Percentiles rank a stretch among this genome's conserved stretches.
phyloP scores from a whole-genome alignment of 2,329 filamentous ascomycete species.

The Fusarium graminum region DNA sequence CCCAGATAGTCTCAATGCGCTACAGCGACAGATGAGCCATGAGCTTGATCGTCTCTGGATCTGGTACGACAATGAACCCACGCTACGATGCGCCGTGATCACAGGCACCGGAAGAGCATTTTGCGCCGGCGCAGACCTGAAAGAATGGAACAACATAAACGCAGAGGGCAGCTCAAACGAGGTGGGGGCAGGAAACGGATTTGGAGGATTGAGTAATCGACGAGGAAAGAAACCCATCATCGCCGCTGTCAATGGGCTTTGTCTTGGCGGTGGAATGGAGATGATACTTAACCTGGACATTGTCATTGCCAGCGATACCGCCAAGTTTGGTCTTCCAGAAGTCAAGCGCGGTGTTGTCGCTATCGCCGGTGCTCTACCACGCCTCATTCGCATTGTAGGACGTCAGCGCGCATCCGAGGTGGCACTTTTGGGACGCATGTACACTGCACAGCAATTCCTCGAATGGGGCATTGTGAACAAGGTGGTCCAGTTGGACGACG shows the following conservation, averaged over 20 bases:
- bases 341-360: slow-evolving; percentile 77
- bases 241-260: slow-evolving; percentile 79
- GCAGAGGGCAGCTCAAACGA: slow-evolving; percentile 47
- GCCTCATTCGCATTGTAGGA: slow-evolving; percentile 73
- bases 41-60: slow-evolving; percentile 63
- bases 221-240: slow-evolving; percentile 78
- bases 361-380: slow-evolving; percentile 75
- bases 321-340: slow-evolving; percentile 77
- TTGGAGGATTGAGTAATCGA: slow-evolving; percentile 75
- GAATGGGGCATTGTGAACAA: slow-evolving; percentile 79
- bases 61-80: slow-evolving; percentile 73
- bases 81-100: slow-evolving; percentile 71
- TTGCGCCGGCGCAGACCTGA: slow-evolving; percentile 75
- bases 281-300: slow-evolving; percentile 80
- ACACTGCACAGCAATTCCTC: slow-evolving; percentile 70
- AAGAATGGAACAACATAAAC: slow-evolving; percentile 69
- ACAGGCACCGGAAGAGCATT: slow-evolving; percentile 74
- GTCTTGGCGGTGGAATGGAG: slow-evolving; percentile 80
- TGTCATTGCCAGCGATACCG: slow-evolving; percentile 68
- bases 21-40: slow-evolving; percentile 63
- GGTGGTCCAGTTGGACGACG: slow-evolving; percentile 58
- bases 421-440: slow-evolving; percentile 72
- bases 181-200: slow-evolving; percentile 61
- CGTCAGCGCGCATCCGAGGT: slow-evolving; percentile 78
- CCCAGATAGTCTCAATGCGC: slow-evolving; percentile 69